These are phyloP conservation scores for Camellia oleifera DNA, from an alignment of 179 eudicot species.

Conservation along the genomic window DNA sequence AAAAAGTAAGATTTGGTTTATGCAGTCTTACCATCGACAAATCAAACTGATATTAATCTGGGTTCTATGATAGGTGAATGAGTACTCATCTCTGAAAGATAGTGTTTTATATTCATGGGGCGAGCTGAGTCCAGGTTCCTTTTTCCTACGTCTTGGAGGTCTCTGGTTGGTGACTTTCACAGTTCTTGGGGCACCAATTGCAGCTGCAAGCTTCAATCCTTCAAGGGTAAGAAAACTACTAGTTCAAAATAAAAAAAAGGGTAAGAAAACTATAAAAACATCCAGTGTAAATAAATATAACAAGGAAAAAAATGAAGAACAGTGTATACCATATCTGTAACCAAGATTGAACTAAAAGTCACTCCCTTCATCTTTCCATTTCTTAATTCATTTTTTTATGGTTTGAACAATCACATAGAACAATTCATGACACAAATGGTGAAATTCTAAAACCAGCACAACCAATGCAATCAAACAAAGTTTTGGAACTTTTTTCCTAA, in stretches of 20 bases:
- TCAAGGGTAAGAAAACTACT: slow-evolving; percentile 48
- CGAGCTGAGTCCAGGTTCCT: slow-evolving; percentile 71
- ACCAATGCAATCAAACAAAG: not conserved
- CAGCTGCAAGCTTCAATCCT: slow-evolving; percentile 98
- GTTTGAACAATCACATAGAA: not conserved
- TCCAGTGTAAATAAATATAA: not conserved
- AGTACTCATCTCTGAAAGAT: slow-evolving; percentile 85
- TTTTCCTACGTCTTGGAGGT: slow-evolving; percentile 80
- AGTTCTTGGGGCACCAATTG: slow-evolving; percentile 74
- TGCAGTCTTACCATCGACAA: not conserved
- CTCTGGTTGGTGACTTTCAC: slow-evolving; percentile 88
- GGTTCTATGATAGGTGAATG: slow-evolving; percentile 65
- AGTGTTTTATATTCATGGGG: slow-evolving; percentile 90
- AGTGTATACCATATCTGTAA: not conserved
- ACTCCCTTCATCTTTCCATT: not conserved
- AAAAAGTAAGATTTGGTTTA: not conserved
- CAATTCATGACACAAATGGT: not conserved
- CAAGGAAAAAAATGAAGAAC: not conserved
- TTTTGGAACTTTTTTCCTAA: not conserved
- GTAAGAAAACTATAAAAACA: slow-evolving; percentile 28
- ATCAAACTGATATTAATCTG: slow-evolving; percentile 11
- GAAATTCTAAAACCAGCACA: not conserved
- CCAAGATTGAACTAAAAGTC: not conserved
- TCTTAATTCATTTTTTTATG: not conserved
- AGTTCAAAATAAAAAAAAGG: slow-evolving; percentile 19